A percentile compares a stretch with the other conserved stretches of the same genome.
Conservation (phyloP, 352 stramenopile species). For the Pythium aquatile region DNA sequence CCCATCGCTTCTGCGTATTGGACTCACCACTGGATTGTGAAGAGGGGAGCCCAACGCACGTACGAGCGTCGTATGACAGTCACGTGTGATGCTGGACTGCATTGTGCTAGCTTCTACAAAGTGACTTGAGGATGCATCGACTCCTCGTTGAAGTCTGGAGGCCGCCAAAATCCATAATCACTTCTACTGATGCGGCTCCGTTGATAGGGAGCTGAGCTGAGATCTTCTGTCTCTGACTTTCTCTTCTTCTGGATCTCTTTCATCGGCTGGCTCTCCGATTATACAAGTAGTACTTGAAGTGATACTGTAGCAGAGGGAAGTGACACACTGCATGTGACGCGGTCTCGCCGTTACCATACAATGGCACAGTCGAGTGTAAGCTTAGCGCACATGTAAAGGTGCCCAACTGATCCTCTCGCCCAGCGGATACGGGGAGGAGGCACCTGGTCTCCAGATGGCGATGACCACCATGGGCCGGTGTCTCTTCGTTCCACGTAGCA, state of each 20-base stretch:
- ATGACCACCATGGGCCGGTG: background rate
- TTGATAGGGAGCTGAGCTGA: background rate
- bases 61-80: too few relatives aligned
- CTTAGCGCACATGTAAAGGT: background rate
- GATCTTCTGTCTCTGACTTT: slow-evolving; percentile 2
- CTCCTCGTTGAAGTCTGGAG: background rate
- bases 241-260: slow-evolving; percentile 2
- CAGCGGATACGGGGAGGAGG: background rate
- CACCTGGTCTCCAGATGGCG: slow-evolving; percentile 1
- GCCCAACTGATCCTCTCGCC: background rate
- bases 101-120: too few relatives aligned
- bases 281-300: too few relatives aligned
- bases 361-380: too few relatives aligned
- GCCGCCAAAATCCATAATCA: background rate
- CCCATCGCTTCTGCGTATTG: background rate
- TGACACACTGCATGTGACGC: background rate
- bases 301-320: background rate
- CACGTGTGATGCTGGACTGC: too few relatives aligned
- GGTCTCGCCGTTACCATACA: background rate
- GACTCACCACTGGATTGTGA: background rate
- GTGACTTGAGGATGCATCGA: too few relatives aligned
- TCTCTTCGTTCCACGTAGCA: slow-evolving; percentile 1
- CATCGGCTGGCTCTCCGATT: background rate
- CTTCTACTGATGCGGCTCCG: background rate
- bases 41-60: background rate